These are phyloP conservation scores for Fusarium chlamydosporum DNA, from an alignment of 2,329 filamentous ascomycete species.

Conservation along the genomic window DNA sequence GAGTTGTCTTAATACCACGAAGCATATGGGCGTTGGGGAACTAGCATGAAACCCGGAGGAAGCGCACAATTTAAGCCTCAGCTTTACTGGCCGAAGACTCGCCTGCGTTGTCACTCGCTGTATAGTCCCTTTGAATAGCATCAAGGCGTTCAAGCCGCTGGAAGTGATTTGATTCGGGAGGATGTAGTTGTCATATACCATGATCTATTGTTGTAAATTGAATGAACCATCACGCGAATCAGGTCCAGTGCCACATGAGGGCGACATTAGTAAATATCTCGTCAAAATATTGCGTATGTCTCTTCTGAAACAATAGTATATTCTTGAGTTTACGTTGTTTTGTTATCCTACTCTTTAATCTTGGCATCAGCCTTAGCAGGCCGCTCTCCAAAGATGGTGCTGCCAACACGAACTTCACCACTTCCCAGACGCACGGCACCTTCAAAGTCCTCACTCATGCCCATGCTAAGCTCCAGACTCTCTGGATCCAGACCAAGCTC, in stretches of 20 bases:
- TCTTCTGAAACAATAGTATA: not conserved
- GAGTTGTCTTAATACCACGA: slow-evolving; percentile 50
- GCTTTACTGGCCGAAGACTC: slow-evolving; percentile 42
- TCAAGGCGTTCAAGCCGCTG: slow-evolving; percentile 24
- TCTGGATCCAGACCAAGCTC: slow-evolving; percentile 64
- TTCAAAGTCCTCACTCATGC: slow-evolving; percentile 98
- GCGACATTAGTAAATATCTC: not conserved
- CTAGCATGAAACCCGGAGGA: slow-evolving; percentile 47
- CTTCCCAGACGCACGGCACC: slow-evolving; percentile 87
- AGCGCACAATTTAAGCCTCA: slow-evolving; percentile 42
- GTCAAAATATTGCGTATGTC: not conserved
- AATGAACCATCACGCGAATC: slow-evolving; percentile 21
- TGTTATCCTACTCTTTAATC: slow-evolving; percentile 64
- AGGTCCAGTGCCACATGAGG: not conserved
- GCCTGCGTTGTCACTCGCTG: slow-evolving; percentile 26
- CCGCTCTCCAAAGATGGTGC: slow-evolving; percentile 90
- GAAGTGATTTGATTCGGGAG: slow-evolving; percentile 40
- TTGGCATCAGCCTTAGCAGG: slow-evolving; percentile 84
- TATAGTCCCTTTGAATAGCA: slow-evolving; percentile 29
- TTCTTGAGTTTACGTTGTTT: slow-evolving; percentile 4
- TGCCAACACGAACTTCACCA: slow-evolving; percentile 90
- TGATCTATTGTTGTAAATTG: slow-evolving; percentile 44
- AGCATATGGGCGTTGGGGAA: slow-evolving; percentile 55
- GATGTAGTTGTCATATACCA: slow-evolving; percentile 49
- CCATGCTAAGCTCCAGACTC: slow-evolving; percentile 92